A percentile compares a stretch with the other conserved stretches of the same genome.
Evolutionary conservation across 116 monocot genomes (phyloP).

Genomic region (Dioscorea cayenensis): DNA sequence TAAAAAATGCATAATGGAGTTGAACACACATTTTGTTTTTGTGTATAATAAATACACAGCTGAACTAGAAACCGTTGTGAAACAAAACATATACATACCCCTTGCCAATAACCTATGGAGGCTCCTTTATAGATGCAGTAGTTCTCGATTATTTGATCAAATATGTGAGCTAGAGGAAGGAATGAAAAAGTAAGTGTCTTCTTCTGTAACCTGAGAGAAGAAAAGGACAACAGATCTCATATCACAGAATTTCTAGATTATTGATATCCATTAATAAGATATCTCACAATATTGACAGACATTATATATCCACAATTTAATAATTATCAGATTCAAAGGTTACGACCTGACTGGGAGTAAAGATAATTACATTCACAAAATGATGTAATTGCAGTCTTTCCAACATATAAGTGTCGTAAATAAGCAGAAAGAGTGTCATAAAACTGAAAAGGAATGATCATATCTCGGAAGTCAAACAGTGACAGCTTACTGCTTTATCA

Average conservation of each 20-base stretch:
- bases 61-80: neutral
- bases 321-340: too few relatives aligned
- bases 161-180: slow-evolving; percentile 87
- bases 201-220: slow-evolving; percentile 51
- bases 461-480: neutral
- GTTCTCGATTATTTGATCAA: slow-evolving; percentile 86
- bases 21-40: neutral
- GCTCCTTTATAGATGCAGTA: slow-evolving; percentile 89
- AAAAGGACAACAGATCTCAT: slow-evolving; percentile 11
- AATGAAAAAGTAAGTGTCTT: slow-evolving; percentile 85
- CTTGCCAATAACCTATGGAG: slow-evolving; percentile 86
- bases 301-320: too few relatives aligned
- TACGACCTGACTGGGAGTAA: too few relatives aligned
- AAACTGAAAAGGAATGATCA: neutral
- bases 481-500: slow-evolving; percentile 61
- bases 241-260: neutral
- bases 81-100: slow-evolving; percentile 35
- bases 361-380: too few relatives aligned
- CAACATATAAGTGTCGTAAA: neutral
- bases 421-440: neutral
- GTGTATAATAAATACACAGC: neutral
- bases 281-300: neutral
- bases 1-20: neutral
- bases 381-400: too few relatives aligned
- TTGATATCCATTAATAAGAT: neutral